phyloP scores from a whole-genome alignment of 768 basidiomycete species.

The Xerocomus brunneocitrinus region DNA sequence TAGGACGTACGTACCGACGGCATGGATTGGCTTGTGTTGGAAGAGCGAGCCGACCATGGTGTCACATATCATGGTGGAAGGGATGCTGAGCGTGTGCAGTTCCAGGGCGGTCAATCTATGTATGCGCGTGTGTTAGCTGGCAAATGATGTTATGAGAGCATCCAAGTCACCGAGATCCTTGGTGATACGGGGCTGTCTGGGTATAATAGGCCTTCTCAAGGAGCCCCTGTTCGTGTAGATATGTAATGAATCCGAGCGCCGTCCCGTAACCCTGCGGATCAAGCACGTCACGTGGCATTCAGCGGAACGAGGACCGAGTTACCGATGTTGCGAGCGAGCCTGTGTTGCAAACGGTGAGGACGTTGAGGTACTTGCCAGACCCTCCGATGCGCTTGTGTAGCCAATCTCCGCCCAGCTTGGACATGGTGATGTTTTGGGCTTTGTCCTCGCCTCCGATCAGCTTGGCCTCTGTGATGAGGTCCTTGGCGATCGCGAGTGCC shows the following conservation, averaged over 20 bases:
- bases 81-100: slow-evolving; percentile 76
- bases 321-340: slow-evolving; percentile 93
- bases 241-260: slow-evolving; percentile 89
- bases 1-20: slow-evolving; percentile 49
- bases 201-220: slow-evolving; percentile 86
- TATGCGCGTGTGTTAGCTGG: neutral
- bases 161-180: slow-evolving; percentile 66
- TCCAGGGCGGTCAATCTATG: slow-evolving; percentile 84
- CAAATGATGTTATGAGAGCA: neutral
- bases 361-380: slow-evolving; percentile 54
- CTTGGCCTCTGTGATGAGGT: slow-evolving; percentile 66
- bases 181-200: slow-evolving; percentile 92
- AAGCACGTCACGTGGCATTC: neutral
- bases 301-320: slow-evolving; percentile 1
- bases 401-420: slow-evolving; percentile 84
- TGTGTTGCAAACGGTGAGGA: slow-evolving; percentile 96
- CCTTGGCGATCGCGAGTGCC: slow-evolving; percentile 45
- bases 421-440: slow-evolving; percentile 81
- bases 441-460: slow-evolving; percentile 84
- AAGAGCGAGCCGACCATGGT: slow-evolving; percentile 96
- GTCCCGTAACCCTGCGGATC: slow-evolving; percentile 88
- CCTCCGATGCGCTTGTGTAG: slow-evolving; percentile 42
- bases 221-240: slow-evolving; percentile 73
- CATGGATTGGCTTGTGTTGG: slow-evolving; percentile 80
- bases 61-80: slow-evolving; percentile 93